A percentile compares a stretch with the other conserved stretches of the same genome.
These are phyloP conservation scores for Cyclotella kingstonii DNA, from an alignment of 108 stramenopile genomes.

Conservation along the genomic window DNA sequence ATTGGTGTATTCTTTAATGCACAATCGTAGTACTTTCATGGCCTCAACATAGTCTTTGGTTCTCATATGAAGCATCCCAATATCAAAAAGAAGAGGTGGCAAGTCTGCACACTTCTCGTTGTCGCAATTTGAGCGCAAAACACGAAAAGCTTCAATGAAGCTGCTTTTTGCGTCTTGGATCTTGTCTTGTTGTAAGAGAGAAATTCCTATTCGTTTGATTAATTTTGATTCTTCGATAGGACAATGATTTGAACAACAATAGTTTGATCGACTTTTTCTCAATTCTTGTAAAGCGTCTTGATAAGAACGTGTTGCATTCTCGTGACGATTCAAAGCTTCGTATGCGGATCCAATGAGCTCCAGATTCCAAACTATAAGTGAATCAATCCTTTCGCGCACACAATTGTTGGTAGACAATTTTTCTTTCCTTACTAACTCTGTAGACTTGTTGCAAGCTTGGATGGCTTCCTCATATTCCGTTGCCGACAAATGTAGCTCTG, in stretches of 20 bases:
- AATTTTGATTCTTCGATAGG: constrained; percentile 28
- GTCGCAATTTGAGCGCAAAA: constrained; percentile 16
- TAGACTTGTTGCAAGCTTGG: constrained; percentile 18
- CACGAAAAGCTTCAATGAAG: constrained; percentile 27
- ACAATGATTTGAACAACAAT: not conserved
- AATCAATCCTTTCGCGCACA: constrained; percentile 13
- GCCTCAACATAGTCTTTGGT: constrained; percentile 24
- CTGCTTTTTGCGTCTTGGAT: constrained; percentile 21
- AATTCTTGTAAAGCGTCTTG: constrained; percentile 31
- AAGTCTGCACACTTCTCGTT: constrained; percentile 8
- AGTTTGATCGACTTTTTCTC: constrained; percentile 3
- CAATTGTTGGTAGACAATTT: not conserved
- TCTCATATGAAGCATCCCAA: constrained; percentile 24
- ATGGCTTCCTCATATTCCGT: constrained; percentile 27
- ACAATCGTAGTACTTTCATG: constrained; percentile 26
- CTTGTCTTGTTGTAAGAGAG: constrained; percentile 22
- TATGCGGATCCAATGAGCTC: constrained; percentile 35
- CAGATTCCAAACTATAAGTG: constrained; percentile 5
- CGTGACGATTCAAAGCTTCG: constrained; percentile 9
- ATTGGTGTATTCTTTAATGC: constrained; percentile 32
- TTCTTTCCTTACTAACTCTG: constrained; percentile 13
- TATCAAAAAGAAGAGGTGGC: constrained; percentile 25
- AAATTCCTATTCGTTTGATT: constrained; percentile 18
- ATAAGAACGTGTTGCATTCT: constrained; percentile 37
- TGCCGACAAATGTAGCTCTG: constrained; percentile 16